These are phyloP conservation scores for Magnolia officinalis DNA, from an alignment of 164 flowering plant species.

Conservation along the genomic window DNA sequence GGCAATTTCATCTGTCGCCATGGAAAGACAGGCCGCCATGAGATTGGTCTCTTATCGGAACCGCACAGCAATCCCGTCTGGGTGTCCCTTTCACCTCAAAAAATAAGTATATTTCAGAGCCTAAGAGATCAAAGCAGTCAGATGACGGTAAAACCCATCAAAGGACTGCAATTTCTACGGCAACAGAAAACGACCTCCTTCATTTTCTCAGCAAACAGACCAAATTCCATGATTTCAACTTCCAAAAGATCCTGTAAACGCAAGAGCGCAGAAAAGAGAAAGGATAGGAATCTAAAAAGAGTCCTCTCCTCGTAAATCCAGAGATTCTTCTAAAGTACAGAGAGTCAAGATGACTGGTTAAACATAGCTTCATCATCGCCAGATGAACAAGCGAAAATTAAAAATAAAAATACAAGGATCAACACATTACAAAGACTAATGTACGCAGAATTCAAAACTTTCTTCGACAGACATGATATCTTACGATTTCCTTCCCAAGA, in stretches of 20 bases:
- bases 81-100: too few relatives aligned
- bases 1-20: too few relatives aligned
- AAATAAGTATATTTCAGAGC: too few relatives aligned
- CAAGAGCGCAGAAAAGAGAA: neutral
- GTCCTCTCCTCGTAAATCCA: conserved; percentile 2
- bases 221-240: neutral
- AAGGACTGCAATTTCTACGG: neutral
- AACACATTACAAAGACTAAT: neutral
- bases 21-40: too few relatives aligned
- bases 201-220: neutral
- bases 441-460: neutral
- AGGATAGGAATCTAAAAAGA: neutral
- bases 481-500: neutral
- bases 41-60: too few relatives aligned
- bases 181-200: neutral
- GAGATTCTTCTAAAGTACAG: conserved; percentile 4
- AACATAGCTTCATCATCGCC: neutral
- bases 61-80: too few relatives aligned
- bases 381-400: neutral
- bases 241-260: neutral
- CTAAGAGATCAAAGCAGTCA: too few relatives aligned
- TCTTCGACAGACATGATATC: neutral
- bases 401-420: neutral
- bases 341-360: neutral
- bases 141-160: too few relatives aligned